A percentile compares a stretch with the other conserved stretches of the same genome.
Evolutionary conservation across 2,329 filamentous ascomycete genomes (phyloP).

Genomic region (Pseudocercospora macadamiae): DNA sequence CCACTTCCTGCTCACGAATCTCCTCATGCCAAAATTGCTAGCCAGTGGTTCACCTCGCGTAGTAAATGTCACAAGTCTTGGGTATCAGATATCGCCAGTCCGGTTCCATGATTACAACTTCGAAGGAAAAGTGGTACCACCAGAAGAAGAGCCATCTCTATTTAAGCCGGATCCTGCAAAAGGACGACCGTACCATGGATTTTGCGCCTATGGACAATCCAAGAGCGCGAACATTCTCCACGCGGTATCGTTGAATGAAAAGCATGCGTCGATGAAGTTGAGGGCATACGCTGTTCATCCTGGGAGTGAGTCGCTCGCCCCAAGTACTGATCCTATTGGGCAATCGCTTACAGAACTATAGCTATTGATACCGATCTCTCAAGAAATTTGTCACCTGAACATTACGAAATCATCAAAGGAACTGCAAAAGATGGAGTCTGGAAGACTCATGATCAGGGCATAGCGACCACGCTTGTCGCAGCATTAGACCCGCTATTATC

Average conservation of each 20-base stretch:
- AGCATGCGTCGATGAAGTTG: constrained; percentile 36
- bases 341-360: neutral
- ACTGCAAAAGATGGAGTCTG: constrained; percentile 30
- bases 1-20: constrained; percentile 52
- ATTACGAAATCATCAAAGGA: constrained; percentile 22
- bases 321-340: neutral
- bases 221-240: constrained; percentile 54
- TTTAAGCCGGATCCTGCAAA: constrained; percentile 14
- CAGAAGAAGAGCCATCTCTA: constrained; percentile 22
- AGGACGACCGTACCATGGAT: constrained; percentile 40
- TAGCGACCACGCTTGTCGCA: constrained; percentile 48
- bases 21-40: constrained; percentile 19
- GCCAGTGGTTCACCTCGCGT: constrained; percentile 25
- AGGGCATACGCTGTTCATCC: constrained; percentile 46
- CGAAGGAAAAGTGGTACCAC: constrained; percentile 27
- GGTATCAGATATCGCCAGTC: constrained; percentile 35
- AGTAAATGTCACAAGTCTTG: constrained; percentile 35
- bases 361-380: constrained; percentile 23
- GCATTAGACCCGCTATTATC: constrained; percentile 47
- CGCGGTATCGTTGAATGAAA: constrained; percentile 43
- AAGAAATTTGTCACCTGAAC: constrained; percentile 7
- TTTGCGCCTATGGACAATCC: constrained; percentile 48
- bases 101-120: constrained; percentile 42
- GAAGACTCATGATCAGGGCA: constrained; percentile 48
- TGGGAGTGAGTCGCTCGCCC: constrained; percentile 36